These are phyloP conservation scores for Biscogniauxia mediterranea DNA, from an alignment of 2,329 filamentous ascomycete species.

Conservation along the genomic window DNA sequence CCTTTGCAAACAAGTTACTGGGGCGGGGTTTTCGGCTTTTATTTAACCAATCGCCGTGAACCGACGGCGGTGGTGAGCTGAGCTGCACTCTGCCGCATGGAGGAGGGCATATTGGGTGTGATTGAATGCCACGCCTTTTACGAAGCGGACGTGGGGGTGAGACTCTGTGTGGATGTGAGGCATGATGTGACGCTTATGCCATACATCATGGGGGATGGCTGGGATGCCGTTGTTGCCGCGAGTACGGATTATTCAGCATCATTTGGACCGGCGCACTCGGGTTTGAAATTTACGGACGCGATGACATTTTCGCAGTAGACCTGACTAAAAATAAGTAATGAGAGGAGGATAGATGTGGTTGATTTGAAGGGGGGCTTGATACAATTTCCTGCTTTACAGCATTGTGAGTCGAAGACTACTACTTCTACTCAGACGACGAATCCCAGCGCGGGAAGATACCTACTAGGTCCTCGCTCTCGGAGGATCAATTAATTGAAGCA, in stretches of 20 bases:
- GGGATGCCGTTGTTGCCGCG: not conserved
- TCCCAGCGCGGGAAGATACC: slow-evolving; percentile 8
- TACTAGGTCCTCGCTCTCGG: not conserved
- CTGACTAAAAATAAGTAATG: slow-evolving; percentile 4
- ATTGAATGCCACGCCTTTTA: not conserved
- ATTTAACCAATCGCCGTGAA: not conserved
- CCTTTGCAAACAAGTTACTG: not conserved
- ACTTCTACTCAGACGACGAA: slow-evolving; percentile 3
- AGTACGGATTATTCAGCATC: not conserved
- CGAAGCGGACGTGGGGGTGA: not conserved
- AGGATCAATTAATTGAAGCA: not conserved
- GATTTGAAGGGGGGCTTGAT: slow-evolving; percentile 2
- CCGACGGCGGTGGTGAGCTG: not conserved
- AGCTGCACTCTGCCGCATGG: not conserved
- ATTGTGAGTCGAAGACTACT: slow-evolving; percentile 2
- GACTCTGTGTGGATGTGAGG: not conserved
- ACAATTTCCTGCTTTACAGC: slow-evolving; percentile 17
- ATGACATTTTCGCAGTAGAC: not conserved
- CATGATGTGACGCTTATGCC: not conserved
- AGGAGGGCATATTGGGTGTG: not conserved
- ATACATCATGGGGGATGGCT: not conserved
- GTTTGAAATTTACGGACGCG: not conserved
- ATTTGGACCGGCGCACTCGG: not conserved
- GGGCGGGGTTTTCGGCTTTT: not conserved
- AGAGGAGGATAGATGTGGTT: slow-evolving; percentile 5